phyloP scores from a whole-genome alignment of 306 rosid species.

The Canavalia ensiformis region DNA sequence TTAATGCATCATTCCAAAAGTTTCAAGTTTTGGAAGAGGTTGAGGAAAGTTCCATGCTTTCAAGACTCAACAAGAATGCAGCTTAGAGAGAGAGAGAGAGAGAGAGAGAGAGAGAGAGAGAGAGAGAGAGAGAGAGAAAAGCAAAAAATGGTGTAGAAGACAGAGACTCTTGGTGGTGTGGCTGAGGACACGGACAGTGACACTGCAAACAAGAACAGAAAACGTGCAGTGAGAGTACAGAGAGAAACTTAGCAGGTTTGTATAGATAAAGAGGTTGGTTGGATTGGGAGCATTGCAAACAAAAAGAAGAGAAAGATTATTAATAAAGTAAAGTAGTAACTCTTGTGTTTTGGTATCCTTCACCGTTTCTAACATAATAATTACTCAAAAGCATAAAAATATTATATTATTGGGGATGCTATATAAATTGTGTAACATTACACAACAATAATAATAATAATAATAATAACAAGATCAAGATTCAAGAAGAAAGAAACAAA shows the following conservation, averaged over 20 bases:
- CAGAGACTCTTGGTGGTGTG: conserved; percentile 43
- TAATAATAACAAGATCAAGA: background rate
- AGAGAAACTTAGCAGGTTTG: conserved; percentile 28
- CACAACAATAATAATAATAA: background rate
- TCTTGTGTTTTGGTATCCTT: conserved; percentile 12
- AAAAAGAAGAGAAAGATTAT: conserved; percentile 4
- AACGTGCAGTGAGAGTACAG: conserved; percentile 57
- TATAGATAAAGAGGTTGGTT: conserved; percentile 45
- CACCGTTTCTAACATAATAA: background rate
- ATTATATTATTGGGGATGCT: background rate
- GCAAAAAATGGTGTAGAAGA: conserved; percentile 48
- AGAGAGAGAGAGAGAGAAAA: conserved; percentile 17
- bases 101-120: conserved; percentile 30
- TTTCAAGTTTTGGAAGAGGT: conserved; percentile 37
- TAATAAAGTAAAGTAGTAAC: conserved; percentile 13
- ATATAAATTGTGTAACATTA: background rate
- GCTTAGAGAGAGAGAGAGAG: conserved; percentile 41
- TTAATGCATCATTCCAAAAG: conserved; percentile 42
- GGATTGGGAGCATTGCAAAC: conserved; percentile 20
- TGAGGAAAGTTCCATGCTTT: conserved; percentile 45
- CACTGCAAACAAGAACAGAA: conserved; percentile 54
- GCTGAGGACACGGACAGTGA: conserved; percentile 50
- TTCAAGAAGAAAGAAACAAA: background rate
- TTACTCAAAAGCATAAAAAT: conserved; percentile 1
- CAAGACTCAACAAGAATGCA: conserved; percentile 32